Conservation (phyloP, 768 basidiomycete genomes). For the Boletellus emodensis region DNA sequence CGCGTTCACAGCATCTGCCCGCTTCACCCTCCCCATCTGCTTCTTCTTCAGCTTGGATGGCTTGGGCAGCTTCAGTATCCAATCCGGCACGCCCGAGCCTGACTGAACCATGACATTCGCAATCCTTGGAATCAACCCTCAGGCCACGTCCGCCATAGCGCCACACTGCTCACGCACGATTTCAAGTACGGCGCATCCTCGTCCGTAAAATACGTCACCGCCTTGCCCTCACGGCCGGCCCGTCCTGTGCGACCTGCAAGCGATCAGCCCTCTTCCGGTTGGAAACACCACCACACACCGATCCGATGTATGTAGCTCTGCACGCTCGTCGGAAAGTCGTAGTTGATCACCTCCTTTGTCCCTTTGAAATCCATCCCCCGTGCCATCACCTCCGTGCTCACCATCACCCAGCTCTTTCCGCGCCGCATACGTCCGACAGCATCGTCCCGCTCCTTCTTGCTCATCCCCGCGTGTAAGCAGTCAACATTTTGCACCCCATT, state of each 20-base stretch:
- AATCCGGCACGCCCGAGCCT: constrained; percentile 87
- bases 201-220: constrained; percentile 93
- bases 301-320: constrained; percentile 97
- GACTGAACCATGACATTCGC: constrained; percentile 95
- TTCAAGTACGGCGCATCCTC: constrained; percentile 91
- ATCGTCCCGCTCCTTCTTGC: constrained; percentile 82
- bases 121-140: constrained; percentile 48
- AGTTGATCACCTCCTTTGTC: constrained; percentile 90
- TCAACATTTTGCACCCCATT: constrained; percentile 80
- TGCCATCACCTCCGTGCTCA: constrained; percentile 96
- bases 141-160: constrained; percentile 4
- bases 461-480: constrained; percentile 88
- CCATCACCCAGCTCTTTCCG: constrained; percentile 92
- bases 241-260: constrained; percentile 84
- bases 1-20: constrained; percentile 68
- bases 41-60: constrained; percentile 86
- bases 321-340: constrained; percentile 93
- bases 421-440: constrained; percentile 78
- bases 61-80: constrained; percentile 93
- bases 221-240: constrained; percentile 87
- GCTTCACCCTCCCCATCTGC: constrained; percentile 81
- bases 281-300: constrained; percentile 41
- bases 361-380: constrained; percentile 98
- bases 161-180: constrained; percentile 48
- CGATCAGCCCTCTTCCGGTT: constrained; percentile 3